Evolutionary conservation across 805 yeast species (phyloP).

Genomic region (Candida verbasci): DNA sequence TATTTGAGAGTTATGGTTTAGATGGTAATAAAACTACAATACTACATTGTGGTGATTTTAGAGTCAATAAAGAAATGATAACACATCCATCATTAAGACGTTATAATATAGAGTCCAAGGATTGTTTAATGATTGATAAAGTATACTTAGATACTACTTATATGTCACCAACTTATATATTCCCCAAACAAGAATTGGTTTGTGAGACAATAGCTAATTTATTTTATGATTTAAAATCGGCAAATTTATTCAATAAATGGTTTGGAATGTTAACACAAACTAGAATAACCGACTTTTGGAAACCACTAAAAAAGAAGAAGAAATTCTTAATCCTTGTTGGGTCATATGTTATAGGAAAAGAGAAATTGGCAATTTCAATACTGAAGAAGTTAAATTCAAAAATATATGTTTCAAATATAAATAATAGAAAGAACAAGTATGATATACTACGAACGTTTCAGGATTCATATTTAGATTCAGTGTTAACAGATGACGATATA

Average conservation of each 20-base stretch:
- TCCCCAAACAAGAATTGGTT: slow-evolving; percentile 74
- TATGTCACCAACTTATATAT: slow-evolving; percentile 64
- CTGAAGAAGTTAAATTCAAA: slow-evolving; percentile 51
- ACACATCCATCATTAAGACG: slow-evolving; percentile 25
- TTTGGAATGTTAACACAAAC: slow-evolving; percentile 33
- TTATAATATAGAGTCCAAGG: slow-evolving; percentile 12
- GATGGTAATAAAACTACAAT: slow-evolving; percentile 24
- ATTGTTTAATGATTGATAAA: slow-evolving; percentile 30
- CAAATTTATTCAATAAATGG: slow-evolving; percentile 22
- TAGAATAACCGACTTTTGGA: slow-evolving; percentile 35
- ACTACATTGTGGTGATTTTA: slow-evolving; percentile 91
- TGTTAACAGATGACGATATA: slow-evolving; percentile 15
- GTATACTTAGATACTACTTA: slow-evolving; percentile 91
- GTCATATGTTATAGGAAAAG: slow-evolving; percentile 91
- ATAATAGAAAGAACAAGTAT: slow-evolving; percentile 38
- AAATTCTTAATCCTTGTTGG: slow-evolving; percentile 67
- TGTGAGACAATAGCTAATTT: slow-evolving; percentile 56
- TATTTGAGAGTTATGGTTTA: slow-evolving; percentile 49
- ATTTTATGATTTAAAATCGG: slow-evolving; percentile 33
- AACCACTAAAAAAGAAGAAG: slow-evolving; percentile 21
- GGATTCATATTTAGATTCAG: slow-evolving; percentile 35
- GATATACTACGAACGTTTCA: slow-evolving; percentile 43
- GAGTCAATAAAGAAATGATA: slow-evolving; percentile 58
- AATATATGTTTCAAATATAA: slow-evolving; percentile 48
- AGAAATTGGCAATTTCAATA: slow-evolving; percentile 67